These are phyloP conservation scores for Dipteronia dyeriana DNA, from an alignment of 345 rosid genomes.

Conservation along the genomic window DNA sequence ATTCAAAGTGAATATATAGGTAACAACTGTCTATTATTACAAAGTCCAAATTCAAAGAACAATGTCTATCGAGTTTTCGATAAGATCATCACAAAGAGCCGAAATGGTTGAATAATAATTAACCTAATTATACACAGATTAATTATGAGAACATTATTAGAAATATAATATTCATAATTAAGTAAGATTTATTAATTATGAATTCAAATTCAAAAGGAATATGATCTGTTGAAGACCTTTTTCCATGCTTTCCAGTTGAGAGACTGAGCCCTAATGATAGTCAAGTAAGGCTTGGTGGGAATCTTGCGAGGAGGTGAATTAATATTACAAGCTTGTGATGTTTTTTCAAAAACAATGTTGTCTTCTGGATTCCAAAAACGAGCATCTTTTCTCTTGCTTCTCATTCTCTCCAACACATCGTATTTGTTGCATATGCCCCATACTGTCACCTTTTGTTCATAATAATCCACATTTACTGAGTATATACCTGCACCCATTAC, in stretches of 20 bases:
- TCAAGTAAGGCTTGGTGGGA: slow-evolving; percentile 29
- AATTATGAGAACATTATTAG: neutral
- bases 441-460: slow-evolving; percentile 75
- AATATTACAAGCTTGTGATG: neutral
- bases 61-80: too few species aligned
- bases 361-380: slow-evolving; percentile 74
- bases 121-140: neutral
- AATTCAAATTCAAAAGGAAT: slow-evolving; percentile 45
- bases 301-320: slow-evolving; percentile 11
- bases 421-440: slow-evolving; percentile 94
- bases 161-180: neutral
- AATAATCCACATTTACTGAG: slow-evolving; percentile 66
- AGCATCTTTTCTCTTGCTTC: slow-evolving; percentile 74
- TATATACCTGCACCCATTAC: slow-evolving; percentile 58
- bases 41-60: too few species aligned
- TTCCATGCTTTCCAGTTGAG: slow-evolving; percentile 60
- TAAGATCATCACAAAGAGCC: too few species aligned
- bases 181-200: too few species aligned
- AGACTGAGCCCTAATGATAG: slow-evolving; percentile 52
- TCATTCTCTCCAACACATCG: slow-evolving; percentile 57
- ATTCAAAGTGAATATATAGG: too few species aligned
- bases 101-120: too few species aligned
- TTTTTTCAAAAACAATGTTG: slow-evolving; percentile 29
- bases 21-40: too few species aligned
- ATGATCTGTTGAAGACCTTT: slow-evolving; percentile 62